Percentiles rank a stretch among this genome's conserved stretches.
Conservation (phyloP, 225 moss, liverwort and hornwort genomes). For the Antitrichia curtipendula region DNA sequence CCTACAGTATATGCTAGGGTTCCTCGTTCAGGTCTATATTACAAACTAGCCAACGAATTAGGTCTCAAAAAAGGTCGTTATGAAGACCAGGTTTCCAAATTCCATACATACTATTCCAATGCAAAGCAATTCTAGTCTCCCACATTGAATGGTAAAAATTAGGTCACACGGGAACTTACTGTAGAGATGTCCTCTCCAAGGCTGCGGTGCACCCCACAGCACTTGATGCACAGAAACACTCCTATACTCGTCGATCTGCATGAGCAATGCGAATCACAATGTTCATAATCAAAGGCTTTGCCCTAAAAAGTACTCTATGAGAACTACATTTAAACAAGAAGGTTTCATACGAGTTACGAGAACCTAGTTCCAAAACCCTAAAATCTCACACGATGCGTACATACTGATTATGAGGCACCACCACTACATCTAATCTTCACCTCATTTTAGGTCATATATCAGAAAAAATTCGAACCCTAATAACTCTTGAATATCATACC, state of each 20-base stretch:
- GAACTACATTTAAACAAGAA: background rate
- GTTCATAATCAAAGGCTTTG: background rate
- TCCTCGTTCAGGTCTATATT: background rate
- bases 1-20: background rate
- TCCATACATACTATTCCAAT: background rate
- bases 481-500: background rate
- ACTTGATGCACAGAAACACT: slow-evolving; percentile 77
- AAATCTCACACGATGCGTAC: background rate
- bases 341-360: background rate
- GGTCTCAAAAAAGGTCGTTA: background rate
- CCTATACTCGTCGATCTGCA: slow-evolving; percentile 72
- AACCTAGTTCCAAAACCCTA: background rate
- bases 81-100: background rate
- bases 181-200: slow-evolving; percentile 45
- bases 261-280: background rate
- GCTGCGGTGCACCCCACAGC: slow-evolving; percentile 74
- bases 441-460: background rate
- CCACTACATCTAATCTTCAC: background rate
- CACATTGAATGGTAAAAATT: background rate
- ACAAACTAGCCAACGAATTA: background rate
- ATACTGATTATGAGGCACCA: background rate
- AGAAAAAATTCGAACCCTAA: background rate
- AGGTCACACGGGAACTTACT: background rate
- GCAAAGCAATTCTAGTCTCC: background rate
- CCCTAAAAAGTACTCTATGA: background rate